Base-by-base conservation (phyloP, 176 grass and related monocot species). In the Lolium multiflorum region DNA sequence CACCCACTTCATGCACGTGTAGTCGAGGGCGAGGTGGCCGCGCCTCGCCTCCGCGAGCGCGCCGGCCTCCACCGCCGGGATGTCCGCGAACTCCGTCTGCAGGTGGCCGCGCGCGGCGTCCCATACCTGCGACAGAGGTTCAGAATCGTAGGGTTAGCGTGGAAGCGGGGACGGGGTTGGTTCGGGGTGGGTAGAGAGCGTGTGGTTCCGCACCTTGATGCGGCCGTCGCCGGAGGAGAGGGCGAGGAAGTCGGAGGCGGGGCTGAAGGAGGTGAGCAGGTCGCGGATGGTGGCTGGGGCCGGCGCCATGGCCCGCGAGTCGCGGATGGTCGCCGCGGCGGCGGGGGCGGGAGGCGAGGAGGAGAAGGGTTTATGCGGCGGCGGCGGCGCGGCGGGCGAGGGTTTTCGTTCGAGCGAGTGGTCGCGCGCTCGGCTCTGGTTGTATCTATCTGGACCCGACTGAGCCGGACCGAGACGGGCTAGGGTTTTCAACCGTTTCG, bases 1-100 rank as follows among this genome's bases (percentile, higher is more conserved):
- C 16, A 99, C 90, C 97, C 97, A 99, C 73, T 99, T 99, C 92
- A 94, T 94, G 87, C 94, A 99, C 46, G 94, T 96, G 82, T 94
- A 99, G 90, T 99, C 97, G n/a, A 99, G 87, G 22, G 97, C 93
- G 89, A 99, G 94, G 82, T 99, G 97, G 17, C 97, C 94, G 13
- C 80, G 91, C 89, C 88, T 94, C 47, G 77, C 73, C 79, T 91
- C 84, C 6, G 82, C 68, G 64, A 79, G 79, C 39, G 89, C 65
- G 16, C 90, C 85, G 18, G 68, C 87, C 50, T 91, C 63, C 77
- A 91, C 86, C 21, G 94, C 56, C 7, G 89, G 83, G 73, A 99
- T 85, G 22, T 96, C 90, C 2, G 89, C 81, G 54, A 99, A 99
- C 60, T 99, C 90, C 2, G 94, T 94, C 72, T 99, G 94, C 63